phyloP scores from a whole-genome alignment of 1,284 basidiomycete genomes.

The Laetiporus sulphureus region DNA sequence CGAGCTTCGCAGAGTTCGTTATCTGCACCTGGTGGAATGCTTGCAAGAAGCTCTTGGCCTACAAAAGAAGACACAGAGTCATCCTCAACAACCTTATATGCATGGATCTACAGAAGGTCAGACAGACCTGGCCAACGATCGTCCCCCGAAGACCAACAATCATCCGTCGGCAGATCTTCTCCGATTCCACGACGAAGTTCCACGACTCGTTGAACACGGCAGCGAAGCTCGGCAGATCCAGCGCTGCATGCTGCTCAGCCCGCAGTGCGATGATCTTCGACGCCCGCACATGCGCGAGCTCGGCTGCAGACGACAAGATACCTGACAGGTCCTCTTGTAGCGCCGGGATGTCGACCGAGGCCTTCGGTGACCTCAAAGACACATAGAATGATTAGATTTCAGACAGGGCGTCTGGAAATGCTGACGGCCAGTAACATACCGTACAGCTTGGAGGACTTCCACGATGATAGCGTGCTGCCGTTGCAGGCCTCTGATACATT shows the following conservation, averaged over 20 bases:
- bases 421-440: conserved; percentile 25
- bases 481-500: conserved; percentile 68
- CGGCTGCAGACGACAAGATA: conserved; percentile 73
- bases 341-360: conserved; percentile 33
- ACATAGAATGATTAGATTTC: conserved; percentile 4
- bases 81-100: neutral
- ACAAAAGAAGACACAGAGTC: conserved; percentile 6
- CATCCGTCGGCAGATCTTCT: conserved; percentile 83
- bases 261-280: conserved; percentile 77
- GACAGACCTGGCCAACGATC: conserved; percentile 68
- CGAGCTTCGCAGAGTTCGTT: conserved; percentile 78
- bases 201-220: conserved; percentile 82
- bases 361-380: conserved; percentile 28
- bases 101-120: neutral
- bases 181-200: conserved; percentile 85
- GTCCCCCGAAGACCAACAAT: conserved; percentile 86
- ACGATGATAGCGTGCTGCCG: conserved; percentile 57
- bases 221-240: conserved; percentile 74
- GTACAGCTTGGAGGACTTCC: conserved; percentile 49
- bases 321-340: conserved; percentile 62
- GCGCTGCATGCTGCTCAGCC: conserved; percentile 69
- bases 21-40: conserved; percentile 83
- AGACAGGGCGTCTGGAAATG: neutral
- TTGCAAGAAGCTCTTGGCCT: conserved; percentile 86
- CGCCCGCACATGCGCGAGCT: conserved; percentile 77